These are phyloP conservation scores for Cryptococcus sp. DNA, from an alignment of 1,284 basidiomycete genomes.

Conservation along the genomic window DNA sequence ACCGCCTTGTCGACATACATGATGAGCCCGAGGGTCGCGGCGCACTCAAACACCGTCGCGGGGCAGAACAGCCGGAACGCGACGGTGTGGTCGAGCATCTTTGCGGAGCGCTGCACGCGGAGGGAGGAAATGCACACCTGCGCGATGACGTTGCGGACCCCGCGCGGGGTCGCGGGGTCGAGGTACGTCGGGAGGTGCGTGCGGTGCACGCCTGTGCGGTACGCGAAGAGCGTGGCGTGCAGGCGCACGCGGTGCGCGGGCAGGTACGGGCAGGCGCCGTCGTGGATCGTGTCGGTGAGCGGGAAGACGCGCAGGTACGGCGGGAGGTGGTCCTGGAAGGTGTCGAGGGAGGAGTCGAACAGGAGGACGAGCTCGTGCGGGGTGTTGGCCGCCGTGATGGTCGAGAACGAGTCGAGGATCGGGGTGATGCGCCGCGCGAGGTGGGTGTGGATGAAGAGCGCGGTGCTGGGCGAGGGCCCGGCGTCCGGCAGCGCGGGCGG, in stretches of 20 bases:
- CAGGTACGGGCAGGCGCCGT: constrained; percentile 37
- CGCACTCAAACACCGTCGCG: constrained; percentile 38
- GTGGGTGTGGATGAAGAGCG: constrained; percentile 42
- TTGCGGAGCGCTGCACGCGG: constrained; percentile 38
- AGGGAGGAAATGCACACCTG: constrained; percentile 36
- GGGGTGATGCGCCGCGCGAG: constrained; percentile 39
- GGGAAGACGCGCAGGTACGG: constrained; percentile 42
- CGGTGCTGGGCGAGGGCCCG: constrained; percentile 36
- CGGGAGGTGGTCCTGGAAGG: constrained; percentile 43
- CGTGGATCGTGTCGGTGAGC: constrained; percentile 37
- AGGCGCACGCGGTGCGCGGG: constrained; percentile 39
- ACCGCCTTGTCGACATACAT: constrained; percentile 38
- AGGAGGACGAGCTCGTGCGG: constrained; percentile 36
- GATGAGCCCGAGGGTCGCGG: constrained; percentile 36
- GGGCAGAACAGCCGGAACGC: constrained; percentile 39
- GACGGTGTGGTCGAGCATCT: constrained; percentile 42
- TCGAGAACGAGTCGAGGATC: constrained; percentile 42
- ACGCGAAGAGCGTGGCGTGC: constrained; percentile 36
- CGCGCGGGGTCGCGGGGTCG: constrained; percentile 23
- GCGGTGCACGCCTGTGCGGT: constrained; percentile 39
- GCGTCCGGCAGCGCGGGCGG: constrained; percentile 35
- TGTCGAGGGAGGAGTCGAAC: constrained; percentile 39
- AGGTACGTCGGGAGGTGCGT: constrained; percentile 38
- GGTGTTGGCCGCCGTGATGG: constrained; percentile 32
- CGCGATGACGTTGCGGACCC: constrained; percentile 31